These are phyloP conservation scores for Ambispora gerdemannii DNA, from an alignment of 192 early-diverging fungal species.

Conservation along the genomic window DNA sequence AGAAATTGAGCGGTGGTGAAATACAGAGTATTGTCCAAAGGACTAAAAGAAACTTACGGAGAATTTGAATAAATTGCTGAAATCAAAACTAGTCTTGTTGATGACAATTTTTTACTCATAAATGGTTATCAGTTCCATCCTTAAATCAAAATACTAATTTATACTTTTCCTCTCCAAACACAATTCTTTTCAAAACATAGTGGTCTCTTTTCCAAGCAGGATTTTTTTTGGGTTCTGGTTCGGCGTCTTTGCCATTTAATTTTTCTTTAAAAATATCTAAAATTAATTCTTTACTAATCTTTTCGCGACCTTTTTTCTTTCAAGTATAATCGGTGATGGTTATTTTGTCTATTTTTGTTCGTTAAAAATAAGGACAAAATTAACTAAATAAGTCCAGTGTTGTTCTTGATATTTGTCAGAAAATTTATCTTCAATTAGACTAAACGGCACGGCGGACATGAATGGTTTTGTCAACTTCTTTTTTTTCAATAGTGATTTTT, in stretches of 20 bases:
- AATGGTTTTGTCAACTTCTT: not conserved
- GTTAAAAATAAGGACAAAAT: not conserved
- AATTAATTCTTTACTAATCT: not conserved
- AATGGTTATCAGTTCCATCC: conserved; percentile 3
- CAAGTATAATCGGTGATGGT: conserved; percentile 4
- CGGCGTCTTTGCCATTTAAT: not conserved
- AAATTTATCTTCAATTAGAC: not conserved
- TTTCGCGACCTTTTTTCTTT: not conserved
- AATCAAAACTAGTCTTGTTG: conserved; percentile 5
- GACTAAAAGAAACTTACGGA: too few relatives aligned
- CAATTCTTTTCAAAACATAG: not conserved
- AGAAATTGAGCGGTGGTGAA: too few relatives aligned
- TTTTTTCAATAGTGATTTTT: conserved; percentile 1
- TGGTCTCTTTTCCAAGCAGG: not conserved
- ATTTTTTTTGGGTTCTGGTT: not conserved
- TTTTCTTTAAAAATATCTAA: not conserved
- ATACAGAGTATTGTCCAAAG: too few relatives aligned
- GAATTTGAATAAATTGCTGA: too few relatives aligned
- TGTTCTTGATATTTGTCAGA: too few relatives aligned
- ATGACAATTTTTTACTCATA: conserved; percentile 10
- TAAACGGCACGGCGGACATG: not conserved
- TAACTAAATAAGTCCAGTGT: too few relatives aligned
- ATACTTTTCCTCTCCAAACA: not conserved
- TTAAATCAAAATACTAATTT: conserved; percentile 7
- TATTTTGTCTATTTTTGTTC: conserved; percentile 2